Conservation (phyloP, 2,329 filamentous ascomycete genomes). For the Aspergillus sp. region DNA sequence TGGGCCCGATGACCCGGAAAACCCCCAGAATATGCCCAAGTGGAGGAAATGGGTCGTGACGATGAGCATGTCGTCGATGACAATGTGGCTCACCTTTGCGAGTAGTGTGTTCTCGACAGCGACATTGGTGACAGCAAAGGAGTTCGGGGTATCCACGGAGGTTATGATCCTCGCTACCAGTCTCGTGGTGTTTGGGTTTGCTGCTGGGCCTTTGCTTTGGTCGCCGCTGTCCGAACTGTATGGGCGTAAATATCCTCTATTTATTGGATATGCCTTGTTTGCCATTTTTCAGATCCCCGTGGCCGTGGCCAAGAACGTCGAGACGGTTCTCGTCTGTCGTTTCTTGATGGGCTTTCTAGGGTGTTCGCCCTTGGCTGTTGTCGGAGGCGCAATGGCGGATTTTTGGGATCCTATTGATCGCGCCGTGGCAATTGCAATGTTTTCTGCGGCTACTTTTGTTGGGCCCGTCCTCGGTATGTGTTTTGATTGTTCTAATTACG, state of each 20-base stretch:
- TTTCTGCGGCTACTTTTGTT: conserved; percentile 49
- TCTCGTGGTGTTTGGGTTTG: conserved; percentile 50
- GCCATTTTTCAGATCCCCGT: conserved; percentile 57
- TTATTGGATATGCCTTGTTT: conserved; percentile 50
- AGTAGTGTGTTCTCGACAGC: conserved; percentile 49
- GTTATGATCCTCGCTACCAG: conserved; percentile 44
- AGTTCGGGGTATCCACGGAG: conserved; percentile 45
- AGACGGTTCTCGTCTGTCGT: conserved; percentile 55
- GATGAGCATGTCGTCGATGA: conserved; percentile 29
- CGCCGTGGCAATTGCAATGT: conserved; percentile 47
- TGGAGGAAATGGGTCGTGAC: conserved; percentile 44
- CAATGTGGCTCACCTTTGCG: conserved; percentile 50
- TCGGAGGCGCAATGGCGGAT: conserved; percentile 51
- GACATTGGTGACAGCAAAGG: conserved; percentile 38
- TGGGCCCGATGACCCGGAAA: conserved; percentile 33
- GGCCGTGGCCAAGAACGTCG: conserved; percentile 53
- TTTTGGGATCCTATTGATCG: conserved; percentile 50
- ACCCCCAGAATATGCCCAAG: conserved; percentile 31
- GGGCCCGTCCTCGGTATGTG: conserved; percentile 46
- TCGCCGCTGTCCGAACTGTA: conserved; percentile 50
- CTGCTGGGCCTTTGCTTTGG: conserved; percentile 54
- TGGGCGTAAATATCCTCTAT: conserved; percentile 51
- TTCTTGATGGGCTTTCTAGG: conserved; percentile 57
- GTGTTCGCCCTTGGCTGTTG: conserved; percentile 51
- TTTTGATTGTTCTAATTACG: background rate